These are phyloP conservation scores for Jaltomata sinuosa DNA, from an alignment of 257 asterid genomes.

Conservation along the genomic window DNA sequence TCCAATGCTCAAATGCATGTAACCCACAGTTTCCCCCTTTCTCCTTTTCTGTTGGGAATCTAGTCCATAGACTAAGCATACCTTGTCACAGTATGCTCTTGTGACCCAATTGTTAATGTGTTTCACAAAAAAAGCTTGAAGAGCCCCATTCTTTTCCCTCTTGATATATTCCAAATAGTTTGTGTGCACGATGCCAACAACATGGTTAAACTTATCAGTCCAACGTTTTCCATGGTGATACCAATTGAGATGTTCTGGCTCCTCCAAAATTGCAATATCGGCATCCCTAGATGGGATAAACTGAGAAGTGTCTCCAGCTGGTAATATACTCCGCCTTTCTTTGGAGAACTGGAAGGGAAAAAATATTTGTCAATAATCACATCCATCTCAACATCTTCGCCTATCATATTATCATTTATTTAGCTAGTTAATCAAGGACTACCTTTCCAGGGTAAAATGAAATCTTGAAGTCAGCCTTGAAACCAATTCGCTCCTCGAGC, in stretches of 20 bases:
- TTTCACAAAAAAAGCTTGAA: conserved; percentile 89
- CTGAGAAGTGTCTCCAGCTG: conserved; percentile 92
- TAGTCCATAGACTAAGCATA: conserved; percentile 8
- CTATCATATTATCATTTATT: not conserved
- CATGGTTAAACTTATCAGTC: conserved; percentile 98
- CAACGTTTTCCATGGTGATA: conserved; percentile 99
- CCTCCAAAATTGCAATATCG: conserved; percentile 96
- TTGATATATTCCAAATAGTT: conserved; percentile 97
- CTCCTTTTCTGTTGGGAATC: not conserved
- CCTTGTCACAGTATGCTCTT: conserved; percentile 93
- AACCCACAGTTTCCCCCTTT: not conserved
- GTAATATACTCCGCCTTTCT: conserved; percentile 85
- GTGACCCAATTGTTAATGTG: conserved; percentile 92
- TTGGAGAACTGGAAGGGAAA: conserved; percentile 52
- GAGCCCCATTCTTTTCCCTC: conserved; percentile 95
- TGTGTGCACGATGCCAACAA: conserved; percentile 93
- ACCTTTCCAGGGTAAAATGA: conserved; percentile 99
- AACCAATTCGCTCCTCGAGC: conserved; percentile 97
- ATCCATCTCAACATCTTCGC: not conserved
- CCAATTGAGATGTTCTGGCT: conserved; percentile 99
- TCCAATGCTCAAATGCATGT: not conserved
- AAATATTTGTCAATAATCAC: conserved; percentile 1
- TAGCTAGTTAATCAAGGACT: not conserved
- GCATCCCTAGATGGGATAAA: conserved; percentile 90
- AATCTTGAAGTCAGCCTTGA: conserved; percentile 80